These are phyloP conservation scores for Moesziomyces sp. DNA, from an alignment of 1,284 basidiomycete genomes.

Conservation along the genomic window DNA sequence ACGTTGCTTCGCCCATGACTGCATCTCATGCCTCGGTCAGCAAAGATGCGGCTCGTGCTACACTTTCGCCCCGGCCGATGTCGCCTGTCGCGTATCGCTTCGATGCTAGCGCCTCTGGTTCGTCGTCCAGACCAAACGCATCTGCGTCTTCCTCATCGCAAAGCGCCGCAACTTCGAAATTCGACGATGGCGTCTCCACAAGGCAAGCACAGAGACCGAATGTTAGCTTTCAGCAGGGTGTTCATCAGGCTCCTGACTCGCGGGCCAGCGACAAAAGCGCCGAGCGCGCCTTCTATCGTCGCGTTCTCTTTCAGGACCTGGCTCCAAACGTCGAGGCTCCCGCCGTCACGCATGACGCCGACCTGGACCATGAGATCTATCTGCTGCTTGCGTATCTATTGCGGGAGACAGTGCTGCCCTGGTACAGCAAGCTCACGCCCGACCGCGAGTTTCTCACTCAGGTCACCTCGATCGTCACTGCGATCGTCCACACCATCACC, in stretches of 20 bases:
- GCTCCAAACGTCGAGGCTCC: slow-evolving; percentile 9
- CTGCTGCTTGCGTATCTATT: slow-evolving; percentile 48
- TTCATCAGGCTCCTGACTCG: not conserved
- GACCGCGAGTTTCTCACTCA: slow-evolving; percentile 51
- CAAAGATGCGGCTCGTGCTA: slow-evolving; percentile 32
- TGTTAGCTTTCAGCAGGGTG: not conserved
- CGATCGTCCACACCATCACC: slow-evolving; percentile 20
- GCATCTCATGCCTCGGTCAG: slow-evolving; percentile 37
- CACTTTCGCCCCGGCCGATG: slow-evolving; percentile 28
- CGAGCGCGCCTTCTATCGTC: slow-evolving; percentile 43
- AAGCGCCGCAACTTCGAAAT: not conserved
- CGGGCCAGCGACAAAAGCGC: slow-evolving; percentile 12
- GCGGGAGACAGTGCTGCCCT: slow-evolving; percentile 52
- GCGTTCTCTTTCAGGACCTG: slow-evolving; percentile 45
- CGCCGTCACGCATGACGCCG: slow-evolving; percentile 24
- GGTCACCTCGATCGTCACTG: slow-evolving; percentile 30
- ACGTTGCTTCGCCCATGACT: slow-evolving; percentile 23
- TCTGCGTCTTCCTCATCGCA: not conserved
- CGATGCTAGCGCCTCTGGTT: slow-evolving; percentile 1
- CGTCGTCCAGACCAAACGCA: not conserved
- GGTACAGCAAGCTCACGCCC: slow-evolving; percentile 54
- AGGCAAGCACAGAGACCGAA: not conserved
- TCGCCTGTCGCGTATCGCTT: slow-evolving; percentile 23
- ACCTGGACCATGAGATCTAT: slow-evolving; percentile 48
- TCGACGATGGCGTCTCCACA: not conserved